phyloP scores from a whole-genome alignment of 2,329 filamentous ascomycete species.

The Pyrenophora tritici-repentis region DNA sequence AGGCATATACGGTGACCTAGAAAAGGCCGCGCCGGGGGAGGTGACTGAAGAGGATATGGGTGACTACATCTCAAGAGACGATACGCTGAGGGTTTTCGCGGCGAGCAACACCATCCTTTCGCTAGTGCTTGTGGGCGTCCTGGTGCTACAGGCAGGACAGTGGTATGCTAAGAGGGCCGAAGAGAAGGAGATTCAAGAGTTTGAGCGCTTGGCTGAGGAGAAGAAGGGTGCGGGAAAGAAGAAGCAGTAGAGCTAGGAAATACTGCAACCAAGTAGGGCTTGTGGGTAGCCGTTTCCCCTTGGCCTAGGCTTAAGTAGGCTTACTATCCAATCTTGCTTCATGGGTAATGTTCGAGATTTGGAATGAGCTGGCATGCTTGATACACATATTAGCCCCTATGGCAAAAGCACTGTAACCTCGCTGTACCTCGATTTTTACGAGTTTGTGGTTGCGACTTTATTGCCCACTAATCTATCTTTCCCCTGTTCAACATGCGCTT shows the following conservation, averaged over 20 bases:
- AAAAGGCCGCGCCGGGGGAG: conserved; percentile 38
- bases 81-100: conserved; percentile 85
- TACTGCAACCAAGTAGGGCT: background rate
- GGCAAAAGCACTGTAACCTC: no score
- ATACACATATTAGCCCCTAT: background rate
- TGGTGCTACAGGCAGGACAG: conserved; percentile 93
- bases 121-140: conserved; percentile 84
- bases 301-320: background rate
- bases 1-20: conserved; percentile 65
- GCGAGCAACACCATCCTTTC: conserved; percentile 97
- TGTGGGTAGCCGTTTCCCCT: background rate
- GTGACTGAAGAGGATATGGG: conserved; percentile 49
- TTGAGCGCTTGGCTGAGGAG: conserved; percentile 55
- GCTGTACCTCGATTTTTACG: no score
- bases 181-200: conserved; percentile 73
- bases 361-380: background rate
- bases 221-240: conserved; percentile 42
- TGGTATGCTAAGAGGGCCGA: conserved; percentile 99
- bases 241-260: conserved; percentile 33
- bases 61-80: conserved; percentile 79
- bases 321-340: background rate
- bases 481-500: no score
- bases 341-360: background rate
- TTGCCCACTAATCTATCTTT: no score
- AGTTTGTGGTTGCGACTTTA: no score